phyloP scores from a whole-genome alignment of 768 basidiomycete genomes.

The Chlorophyllum brunneum region DNA sequence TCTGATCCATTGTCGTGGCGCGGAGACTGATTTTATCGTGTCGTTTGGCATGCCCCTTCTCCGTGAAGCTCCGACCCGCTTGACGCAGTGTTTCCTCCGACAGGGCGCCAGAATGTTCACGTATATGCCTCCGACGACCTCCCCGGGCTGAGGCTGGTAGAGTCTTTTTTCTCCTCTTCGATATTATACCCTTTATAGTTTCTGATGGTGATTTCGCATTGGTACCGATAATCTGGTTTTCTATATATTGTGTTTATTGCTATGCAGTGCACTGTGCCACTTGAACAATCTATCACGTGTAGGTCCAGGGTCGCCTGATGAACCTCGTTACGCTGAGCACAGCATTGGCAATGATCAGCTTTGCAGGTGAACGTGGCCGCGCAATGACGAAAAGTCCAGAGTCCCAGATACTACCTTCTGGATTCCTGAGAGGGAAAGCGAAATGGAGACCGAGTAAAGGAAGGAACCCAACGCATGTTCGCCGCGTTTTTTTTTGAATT shows the following conservation, averaged over 20 bases:
- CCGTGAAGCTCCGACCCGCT: conserved; percentile 38
- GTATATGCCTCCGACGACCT: conserved; percentile 22
- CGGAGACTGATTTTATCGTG: neutral
- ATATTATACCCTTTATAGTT: neutral
- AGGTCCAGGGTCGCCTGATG: too few relatives aligned
- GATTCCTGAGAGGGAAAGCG: too few relatives aligned
- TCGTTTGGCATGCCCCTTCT: conserved; percentile 5
- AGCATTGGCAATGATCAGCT: too few relatives aligned
- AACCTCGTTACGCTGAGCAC: too few relatives aligned
- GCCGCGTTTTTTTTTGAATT: conserved; percentile 1
- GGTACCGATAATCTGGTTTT: too few relatives aligned
- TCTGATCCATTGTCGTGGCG: conserved; percentile 14
- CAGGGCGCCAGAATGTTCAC: conserved; percentile 52
- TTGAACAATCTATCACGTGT: too few relatives aligned
- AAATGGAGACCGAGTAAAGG: too few relatives aligned
- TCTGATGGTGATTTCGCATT: neutral
- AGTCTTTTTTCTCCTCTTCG: neutral
- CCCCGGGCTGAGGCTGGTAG: neutral
- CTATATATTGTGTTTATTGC: too few relatives aligned
- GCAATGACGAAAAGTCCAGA: too few relatives aligned
- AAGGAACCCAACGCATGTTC: neutral
- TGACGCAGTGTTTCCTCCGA: conserved; percentile 49
- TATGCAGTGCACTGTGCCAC: too few relatives aligned
- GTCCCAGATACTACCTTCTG: too few relatives aligned
- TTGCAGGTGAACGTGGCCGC: too few relatives aligned